These are phyloP conservation scores for Lolium multiflorum DNA, from an alignment of 176 grass and related monocot species.

Conservation along the genomic window DNA sequence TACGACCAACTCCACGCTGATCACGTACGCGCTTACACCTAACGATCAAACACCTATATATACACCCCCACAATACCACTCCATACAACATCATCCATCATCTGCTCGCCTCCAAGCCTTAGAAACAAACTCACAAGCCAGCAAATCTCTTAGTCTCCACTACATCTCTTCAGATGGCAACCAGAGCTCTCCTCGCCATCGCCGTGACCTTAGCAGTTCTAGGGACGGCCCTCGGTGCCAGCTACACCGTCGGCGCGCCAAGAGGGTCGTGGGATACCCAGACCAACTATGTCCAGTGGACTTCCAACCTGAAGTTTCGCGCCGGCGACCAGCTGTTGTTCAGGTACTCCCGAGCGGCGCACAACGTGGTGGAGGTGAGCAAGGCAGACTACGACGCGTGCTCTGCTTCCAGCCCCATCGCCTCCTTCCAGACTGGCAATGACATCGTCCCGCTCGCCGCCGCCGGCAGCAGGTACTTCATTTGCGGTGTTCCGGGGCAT, in stretches of 20 bases:
- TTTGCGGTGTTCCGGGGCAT: constrained; percentile 41
- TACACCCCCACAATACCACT: background rate
- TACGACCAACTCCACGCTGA: background rate
- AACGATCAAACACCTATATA: constrained; percentile 8
- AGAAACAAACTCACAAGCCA: background rate
- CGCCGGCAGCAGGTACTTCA: constrained; percentile 40
- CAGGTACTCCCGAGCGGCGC: background rate
- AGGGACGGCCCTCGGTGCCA: constrained; percentile 12
- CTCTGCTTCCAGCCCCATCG: background rate
- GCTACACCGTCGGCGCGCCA: constrained; percentile 35
- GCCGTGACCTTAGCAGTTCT: background rate
- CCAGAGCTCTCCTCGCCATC: background rate
- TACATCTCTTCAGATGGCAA: background rate
- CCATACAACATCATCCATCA: background rate
- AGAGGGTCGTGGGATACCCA: background rate
- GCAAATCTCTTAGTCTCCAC: background rate
- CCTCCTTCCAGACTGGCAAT: background rate
- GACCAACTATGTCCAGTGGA: constrained; percentile 35
- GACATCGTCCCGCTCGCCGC: constrained; percentile 18
- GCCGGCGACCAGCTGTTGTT: background rate
- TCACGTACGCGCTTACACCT: background rate
- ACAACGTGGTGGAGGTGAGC: constrained; percentile 42
- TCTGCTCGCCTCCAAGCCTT: background rate
- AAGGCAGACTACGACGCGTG: constrained; percentile 41
- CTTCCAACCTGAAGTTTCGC: background rate